Base-by-base conservation (phyloP, 352 stramenopile species). In the Pythium sp. region DNA sequence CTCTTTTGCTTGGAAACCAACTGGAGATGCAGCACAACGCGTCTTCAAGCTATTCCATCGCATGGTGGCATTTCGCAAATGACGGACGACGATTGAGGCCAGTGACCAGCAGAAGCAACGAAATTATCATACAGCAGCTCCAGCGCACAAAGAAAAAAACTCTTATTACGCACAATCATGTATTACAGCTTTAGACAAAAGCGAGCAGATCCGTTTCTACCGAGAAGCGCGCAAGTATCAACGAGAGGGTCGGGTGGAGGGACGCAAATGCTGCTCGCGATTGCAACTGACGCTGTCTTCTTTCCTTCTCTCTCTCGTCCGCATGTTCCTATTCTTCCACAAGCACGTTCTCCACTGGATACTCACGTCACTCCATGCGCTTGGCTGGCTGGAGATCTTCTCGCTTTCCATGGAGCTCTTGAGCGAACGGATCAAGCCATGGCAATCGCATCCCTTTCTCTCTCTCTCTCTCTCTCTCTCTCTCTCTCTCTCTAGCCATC, bases 1-100 rank as follows among this genome's bases (percentile, higher is more conserved):
- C 14, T 46, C 38, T 18, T 32, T 26, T 57, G 22, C 51, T 28
- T 57, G 15, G 26, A 41, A 58, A 58, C 54, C 54, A 58, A 58
- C 54, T 58, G 54, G 54, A 22, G 53, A 7, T 12, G 24, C 24
- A 14, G 26, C 53, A 34, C 26, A 22, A 58, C 7, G 54, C 9
- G 24, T 12, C 26, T 58, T 20, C 24, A 28, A 34, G 53, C 14
- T 30, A 36, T 32, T 22, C 24, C 24, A 22, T 11, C 2, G 15
- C 7, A 9, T 14, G 8, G 34, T 12, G 7, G 34, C 34, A 38
- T 38, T 38, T 38, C 34, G 34, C 34, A 12, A 9, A 38, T 38
- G 8, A 38, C 9, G 18, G 41, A 15, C 41, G 5, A n/a, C 5
- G 0, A 22, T 9, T 14, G 11, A 43, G 9, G 36, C 12, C 36